Conservation (phyloP, 768 basidiomycete genomes). For the Boletus vinaceobasis region DNA sequence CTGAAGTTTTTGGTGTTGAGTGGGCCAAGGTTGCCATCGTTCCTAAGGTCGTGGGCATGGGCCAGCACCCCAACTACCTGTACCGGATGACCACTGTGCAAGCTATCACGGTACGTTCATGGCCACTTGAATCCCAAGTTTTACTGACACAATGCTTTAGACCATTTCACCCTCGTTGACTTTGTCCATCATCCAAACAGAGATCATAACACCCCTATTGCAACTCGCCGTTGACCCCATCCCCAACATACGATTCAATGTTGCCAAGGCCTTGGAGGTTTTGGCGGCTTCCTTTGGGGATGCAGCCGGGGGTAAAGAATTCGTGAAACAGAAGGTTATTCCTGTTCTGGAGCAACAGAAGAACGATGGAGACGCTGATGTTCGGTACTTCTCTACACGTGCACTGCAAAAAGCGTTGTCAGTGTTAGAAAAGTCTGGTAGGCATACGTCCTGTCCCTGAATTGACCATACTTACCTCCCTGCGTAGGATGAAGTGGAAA, state of each 20-base stretch:
- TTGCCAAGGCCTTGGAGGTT: slow-evolving; percentile 91
- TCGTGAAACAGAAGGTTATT: slow-evolving; percentile 69
- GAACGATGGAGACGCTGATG: slow-evolving; percentile 91
- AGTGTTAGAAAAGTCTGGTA: slow-evolving; percentile 39
- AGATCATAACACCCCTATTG: slow-evolving; percentile 81
- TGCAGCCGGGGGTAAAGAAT: slow-evolving; percentile 65
- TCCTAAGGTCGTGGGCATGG: slow-evolving; percentile 97
- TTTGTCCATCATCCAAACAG: slow-evolving; percentile 75
- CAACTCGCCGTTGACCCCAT: slow-evolving; percentile 86
- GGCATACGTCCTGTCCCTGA: neutral
- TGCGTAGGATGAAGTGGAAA: slow-evolving; percentile 20
- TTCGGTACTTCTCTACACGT: slow-evolving; percentile 87
- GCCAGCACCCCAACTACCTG: slow-evolving; percentile 92
- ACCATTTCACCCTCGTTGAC: slow-evolving; percentile 92
- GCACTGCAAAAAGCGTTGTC: slow-evolving; percentile 61
- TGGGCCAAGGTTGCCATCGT: slow-evolving; percentile 95
- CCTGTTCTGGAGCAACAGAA: slow-evolving; percentile 86
- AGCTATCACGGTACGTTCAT: slow-evolving; percentile 80
- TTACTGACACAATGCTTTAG: slow-evolving; percentile 41
- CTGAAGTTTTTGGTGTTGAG: slow-evolving; percentile 97
- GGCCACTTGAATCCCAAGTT: neutral
- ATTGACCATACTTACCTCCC: slow-evolving; percentile 1
- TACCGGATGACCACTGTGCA: slow-evolving; percentile 99
- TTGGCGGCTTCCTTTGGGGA: slow-evolving; percentile 69
- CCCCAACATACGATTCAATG: slow-evolving; percentile 99